A percentile compares a stretch with the other conserved stretches of the same genome.
Evolutionary conservation across 495 filamentous ascomycete genomes (phyloP).

Genomic region (Letharia lupina): DNA sequence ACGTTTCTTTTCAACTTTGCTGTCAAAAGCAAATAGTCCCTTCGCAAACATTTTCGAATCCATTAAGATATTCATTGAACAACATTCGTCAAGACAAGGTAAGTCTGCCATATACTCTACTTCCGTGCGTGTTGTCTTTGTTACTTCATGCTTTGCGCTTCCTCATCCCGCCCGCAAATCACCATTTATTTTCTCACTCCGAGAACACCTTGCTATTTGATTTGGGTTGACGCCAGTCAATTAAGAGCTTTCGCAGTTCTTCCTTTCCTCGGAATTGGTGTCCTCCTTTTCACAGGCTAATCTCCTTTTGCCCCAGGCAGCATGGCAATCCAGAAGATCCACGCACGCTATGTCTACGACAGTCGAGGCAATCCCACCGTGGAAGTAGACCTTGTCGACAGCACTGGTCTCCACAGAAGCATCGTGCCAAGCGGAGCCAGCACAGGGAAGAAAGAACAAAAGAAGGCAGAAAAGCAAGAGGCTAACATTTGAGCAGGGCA

Average conservation of each 20-base stretch:
- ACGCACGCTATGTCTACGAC: slow-evolving; percentile 98
- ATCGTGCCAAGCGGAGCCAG: slow-evolving; percentile 60
- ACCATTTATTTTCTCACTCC: background rate
- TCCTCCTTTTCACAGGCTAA: background rate
- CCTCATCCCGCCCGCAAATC: background rate
- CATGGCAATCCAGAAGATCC: slow-evolving; percentile 97
- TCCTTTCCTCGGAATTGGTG: background rate
- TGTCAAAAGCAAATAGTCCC: background rate
- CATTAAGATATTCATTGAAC: background rate
- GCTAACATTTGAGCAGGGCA: slow-evolving; percentile 51
- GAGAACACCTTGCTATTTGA: background rate
- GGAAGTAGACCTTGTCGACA: slow-evolving; percentile 94
- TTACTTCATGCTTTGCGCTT: background rate
- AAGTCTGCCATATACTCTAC: background rate
- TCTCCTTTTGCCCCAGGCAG: slow-evolving; percentile 29
- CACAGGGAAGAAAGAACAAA: background rate
- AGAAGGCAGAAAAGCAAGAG: background rate
- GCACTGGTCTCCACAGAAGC: slow-evolving; percentile 93
- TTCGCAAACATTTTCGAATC: background rate
- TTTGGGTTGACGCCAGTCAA: background rate
- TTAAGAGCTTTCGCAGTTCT: background rate
- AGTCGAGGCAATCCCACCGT: slow-evolving; percentile 95
- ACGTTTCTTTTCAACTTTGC: background rate
- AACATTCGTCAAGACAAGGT: background rate
- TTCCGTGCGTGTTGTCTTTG: background rate